Evolutionary conservation across 75 land plant genomes (phyloP).

Genomic region (Picea glauca): DNA sequence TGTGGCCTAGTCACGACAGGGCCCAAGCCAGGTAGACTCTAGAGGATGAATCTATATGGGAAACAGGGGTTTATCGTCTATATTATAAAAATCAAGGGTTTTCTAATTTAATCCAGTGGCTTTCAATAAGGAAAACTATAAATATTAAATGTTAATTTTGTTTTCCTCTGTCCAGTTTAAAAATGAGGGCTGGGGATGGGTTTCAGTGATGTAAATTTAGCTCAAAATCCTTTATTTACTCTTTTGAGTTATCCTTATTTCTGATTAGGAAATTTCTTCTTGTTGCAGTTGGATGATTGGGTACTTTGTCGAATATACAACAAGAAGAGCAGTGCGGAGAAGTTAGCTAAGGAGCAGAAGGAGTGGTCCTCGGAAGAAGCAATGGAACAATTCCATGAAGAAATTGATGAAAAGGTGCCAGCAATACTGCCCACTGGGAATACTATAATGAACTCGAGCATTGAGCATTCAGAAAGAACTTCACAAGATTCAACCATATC

Average conservation of each 20-base stretch:
- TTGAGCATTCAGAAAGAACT: conserved; percentile 13
- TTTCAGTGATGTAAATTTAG: too few species aligned
- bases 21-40: not conserved
- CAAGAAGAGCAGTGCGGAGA: conserved; percentile 51
- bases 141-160: too few species aligned
- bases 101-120: too few species aligned
- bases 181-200: too few species aligned
- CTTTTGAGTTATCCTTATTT: not conserved
- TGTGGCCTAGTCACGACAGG: too few species aligned
- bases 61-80: too few species aligned
- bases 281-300: conserved; percentile 63
- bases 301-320: conserved; percentile 61
- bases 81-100: too few species aligned
- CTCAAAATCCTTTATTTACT: not conserved
- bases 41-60: not conserved
- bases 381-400: not conserved
- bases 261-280: not conserved
- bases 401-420: conserved; percentile 22
- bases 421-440: not conserved
- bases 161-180: too few species aligned
- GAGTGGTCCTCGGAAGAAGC: conserved; percentile 1
- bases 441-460: not conserved
- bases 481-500: conserved; percentile 9
- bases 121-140: too few species aligned
- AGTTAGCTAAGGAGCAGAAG: conserved; percentile 8